phyloP scores from a whole-genome alignment of 1,284 basidiomycete genomes.

The Rhodotorula sp. region DNA sequence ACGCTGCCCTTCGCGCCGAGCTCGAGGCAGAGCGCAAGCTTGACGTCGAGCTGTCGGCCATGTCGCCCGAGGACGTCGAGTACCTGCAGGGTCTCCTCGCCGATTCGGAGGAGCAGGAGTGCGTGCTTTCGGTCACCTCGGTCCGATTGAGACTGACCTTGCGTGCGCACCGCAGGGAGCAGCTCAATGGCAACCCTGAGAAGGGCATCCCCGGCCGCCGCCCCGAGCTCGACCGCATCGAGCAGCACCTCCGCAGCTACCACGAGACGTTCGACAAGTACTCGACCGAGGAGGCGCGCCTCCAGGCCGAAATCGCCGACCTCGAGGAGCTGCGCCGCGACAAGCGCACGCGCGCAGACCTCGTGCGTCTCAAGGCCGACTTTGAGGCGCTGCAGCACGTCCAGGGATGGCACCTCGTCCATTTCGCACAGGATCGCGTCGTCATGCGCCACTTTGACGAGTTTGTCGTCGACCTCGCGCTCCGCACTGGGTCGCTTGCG shows the following conservation, averaged over 20 bases:
- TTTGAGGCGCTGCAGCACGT: constrained; percentile 72
- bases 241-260: constrained; percentile 26
- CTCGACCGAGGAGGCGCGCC: constrained; percentile 14
- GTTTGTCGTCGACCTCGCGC: constrained; percentile 62
- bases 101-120: constrained; percentile 31
- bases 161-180: constrained; percentile 4
- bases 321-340: constrained; percentile 50
- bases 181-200: constrained; percentile 22
- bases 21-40: constrained; percentile 71
- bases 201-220: constrained; percentile 23
- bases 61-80: constrained; percentile 58
- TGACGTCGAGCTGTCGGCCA: constrained; percentile 72
- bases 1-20: constrained; percentile 68
- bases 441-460: constrained; percentile 68
- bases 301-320: constrained; percentile 16
- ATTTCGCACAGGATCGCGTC: constrained; percentile 60
- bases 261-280: constrained; percentile 14
- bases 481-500: constrained; percentile 19
- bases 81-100: constrained; percentile 65
- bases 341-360: constrained; percentile 72
- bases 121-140: background rate
- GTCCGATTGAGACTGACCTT: background rate
- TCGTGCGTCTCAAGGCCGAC: constrained; percentile 77
- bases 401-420: constrained; percentile 67
- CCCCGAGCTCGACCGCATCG: constrained; percentile 23